These are phyloP conservation scores for Phytophthora sojae DNA, from an alignment of 352 stramenopile species.

Conservation along the genomic window DNA sequence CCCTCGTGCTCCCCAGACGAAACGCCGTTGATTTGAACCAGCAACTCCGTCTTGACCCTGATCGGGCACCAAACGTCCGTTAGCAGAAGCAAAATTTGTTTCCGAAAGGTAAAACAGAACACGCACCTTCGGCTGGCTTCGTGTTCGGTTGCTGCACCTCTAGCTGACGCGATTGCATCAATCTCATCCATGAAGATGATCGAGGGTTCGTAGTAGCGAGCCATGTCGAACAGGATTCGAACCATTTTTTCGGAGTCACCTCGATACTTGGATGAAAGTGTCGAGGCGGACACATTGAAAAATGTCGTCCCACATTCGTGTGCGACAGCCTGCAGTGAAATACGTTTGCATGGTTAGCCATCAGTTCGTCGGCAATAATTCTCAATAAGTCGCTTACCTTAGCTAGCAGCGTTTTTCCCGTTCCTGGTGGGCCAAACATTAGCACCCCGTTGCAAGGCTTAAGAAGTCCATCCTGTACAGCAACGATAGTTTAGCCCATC, in stretches of 20 bases:
- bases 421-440: slow-evolving; percentile 90
- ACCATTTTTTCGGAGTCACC: slow-evolving; percentile 97
- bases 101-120: not conserved
- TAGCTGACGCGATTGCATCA: slow-evolving; percentile 90
- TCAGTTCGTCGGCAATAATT: not conserved
- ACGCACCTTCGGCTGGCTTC: slow-evolving; percentile 81
- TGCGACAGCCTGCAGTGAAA: slow-evolving; percentile 73
- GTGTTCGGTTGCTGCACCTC: slow-evolving; percentile 82
- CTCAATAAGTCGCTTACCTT: slow-evolving; percentile 41
- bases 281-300: slow-evolving; percentile 97
- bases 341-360: not conserved
- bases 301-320: slow-evolving; percentile 97
- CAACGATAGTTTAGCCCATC: not conserved
- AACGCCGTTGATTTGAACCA: slow-evolving; percentile 98
- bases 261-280: slow-evolving; percentile 94
- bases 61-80: not conserved
- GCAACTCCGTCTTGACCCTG: slow-evolving; percentile 97
- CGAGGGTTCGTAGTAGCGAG: slow-evolving; percentile 96
- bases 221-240: slow-evolving; percentile 98
- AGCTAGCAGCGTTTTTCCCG: slow-evolving; percentile 90
- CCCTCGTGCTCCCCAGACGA: slow-evolving; percentile 55
- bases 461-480: slow-evolving; percentile 66
- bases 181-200: slow-evolving; percentile 99
- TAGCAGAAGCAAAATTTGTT: too few species aligned
- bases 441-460: slow-evolving; percentile 87